Percentiles rank a stretch among this genome's conserved stretches.
phyloP scores from a whole-genome alignment of 73 alveolate genomes.

The Effrenium voratum region DNA sequence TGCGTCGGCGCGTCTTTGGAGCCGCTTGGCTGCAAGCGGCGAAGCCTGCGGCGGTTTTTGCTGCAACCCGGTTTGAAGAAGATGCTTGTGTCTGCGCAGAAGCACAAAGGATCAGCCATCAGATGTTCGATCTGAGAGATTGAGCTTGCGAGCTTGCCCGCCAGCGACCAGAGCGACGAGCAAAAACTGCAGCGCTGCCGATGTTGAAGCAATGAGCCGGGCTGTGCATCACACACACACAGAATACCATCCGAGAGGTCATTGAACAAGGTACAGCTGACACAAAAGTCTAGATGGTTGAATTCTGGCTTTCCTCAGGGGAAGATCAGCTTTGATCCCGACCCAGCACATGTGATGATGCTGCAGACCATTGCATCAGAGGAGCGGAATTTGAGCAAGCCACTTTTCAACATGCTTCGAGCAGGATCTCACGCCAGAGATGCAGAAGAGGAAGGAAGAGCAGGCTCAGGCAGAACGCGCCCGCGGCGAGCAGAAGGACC shows the following conservation, averaged over 20 bases:
- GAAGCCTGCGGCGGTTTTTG: not conserved
- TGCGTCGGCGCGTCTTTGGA: slow-evolving; percentile 50
- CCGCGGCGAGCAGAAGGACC: slow-evolving; percentile 63
- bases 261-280: no score
- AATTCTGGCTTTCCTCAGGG: not conserved
- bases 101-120: slow-evolving; percentile 37
- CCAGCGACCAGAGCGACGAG: no score
- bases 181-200: no score
- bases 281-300: no score
- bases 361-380: slow-evolving; percentile 45
- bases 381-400: no score
- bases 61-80: not conserved
- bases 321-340: slow-evolving; percentile 58
- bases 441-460: slow-evolving; percentile 3
- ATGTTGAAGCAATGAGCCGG: no score
- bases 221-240: no score
- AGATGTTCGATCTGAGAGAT: slow-evolving; percentile 72
- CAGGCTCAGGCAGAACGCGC: slow-evolving; percentile 64
- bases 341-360: slow-evolving; percentile 20
- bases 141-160: not conserved
- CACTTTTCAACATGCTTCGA: no score
- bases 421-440: slow-evolving; percentile 66
- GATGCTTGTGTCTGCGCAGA: not conserved
- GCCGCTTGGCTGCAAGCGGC: not conserved
- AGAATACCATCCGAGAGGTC: no score